A percentile compares a stretch with the other conserved stretches of the same genome.
These are phyloP conservation scores for Termitomyces sp. DNA, from an alignment of 768 basidiomycete species.

Conservation along the genomic window DNA sequence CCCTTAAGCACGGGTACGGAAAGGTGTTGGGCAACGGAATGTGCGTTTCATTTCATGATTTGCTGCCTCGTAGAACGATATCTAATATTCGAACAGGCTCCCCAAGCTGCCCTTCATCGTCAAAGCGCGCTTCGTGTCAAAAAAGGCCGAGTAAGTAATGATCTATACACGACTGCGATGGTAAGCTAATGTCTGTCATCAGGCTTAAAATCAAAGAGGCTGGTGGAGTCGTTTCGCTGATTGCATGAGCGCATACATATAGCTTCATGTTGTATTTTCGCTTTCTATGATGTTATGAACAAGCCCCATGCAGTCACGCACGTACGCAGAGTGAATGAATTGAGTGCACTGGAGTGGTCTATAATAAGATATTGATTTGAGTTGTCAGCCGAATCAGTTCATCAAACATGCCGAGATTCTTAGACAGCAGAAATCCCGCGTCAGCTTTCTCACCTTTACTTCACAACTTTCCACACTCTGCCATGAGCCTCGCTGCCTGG, in stretches of 20 bases:
- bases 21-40: conserved; percentile 95
- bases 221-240: conserved; percentile 89
- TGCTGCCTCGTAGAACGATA: neutral
- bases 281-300: conserved; percentile 22
- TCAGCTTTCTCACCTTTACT: conserved; percentile 3
- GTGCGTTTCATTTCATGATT: conserved; percentile 41
- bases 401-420: conserved; percentile 9
- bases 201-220: conserved; percentile 86
- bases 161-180: neutral
- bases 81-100: conserved; percentile 42
- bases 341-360: neutral
- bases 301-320: conserved; percentile 17
- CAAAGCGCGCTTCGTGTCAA: conserved; percentile 94
- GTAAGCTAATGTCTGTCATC: neutral
- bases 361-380: neutral
- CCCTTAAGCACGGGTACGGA: conserved; percentile 76
- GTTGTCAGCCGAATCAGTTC: conserved; percentile 11
- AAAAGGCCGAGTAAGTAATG: conserved; percentile 66
- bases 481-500: conserved; percentile 28
- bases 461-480: neutral
- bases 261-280: conserved; percentile 22
- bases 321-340: neutral
- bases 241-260: conserved; percentile 59
- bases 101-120: conserved; percentile 94
- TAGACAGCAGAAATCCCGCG: conserved; percentile 9